Conservation (phyloP, 495 filamentous ascomycete genomes). For the Hypoxylon trugodes region DNA sequence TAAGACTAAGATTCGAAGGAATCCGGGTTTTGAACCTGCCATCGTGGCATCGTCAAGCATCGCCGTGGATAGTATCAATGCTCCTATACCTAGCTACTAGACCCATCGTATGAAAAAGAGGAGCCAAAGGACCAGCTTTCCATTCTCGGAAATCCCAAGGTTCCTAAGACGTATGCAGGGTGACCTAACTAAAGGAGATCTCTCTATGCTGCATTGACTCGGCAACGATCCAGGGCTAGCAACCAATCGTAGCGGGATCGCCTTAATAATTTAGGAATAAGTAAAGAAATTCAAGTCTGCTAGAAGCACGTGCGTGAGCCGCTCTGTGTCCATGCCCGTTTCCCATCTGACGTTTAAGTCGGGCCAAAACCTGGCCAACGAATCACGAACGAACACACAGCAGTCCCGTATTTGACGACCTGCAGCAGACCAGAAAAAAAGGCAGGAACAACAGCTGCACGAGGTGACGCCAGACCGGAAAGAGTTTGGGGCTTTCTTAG, state of each 20-base stretch:
- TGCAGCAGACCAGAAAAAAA: constrained; percentile 41
- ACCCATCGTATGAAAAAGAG: constrained; percentile 23
- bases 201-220: constrained; percentile 30
- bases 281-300: constrained; percentile 15
- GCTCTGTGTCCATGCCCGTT: constrained; percentile 36
- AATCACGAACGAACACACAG: constrained; percentile 45
- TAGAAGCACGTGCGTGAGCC: constrained; percentile 39
- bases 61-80: constrained; percentile 16
- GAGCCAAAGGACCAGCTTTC: constrained; percentile 26
- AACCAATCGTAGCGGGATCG: constrained; percentile 26
- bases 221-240: constrained; percentile 27
- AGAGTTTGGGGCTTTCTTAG: constrained; percentile 29
- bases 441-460: constrained; percentile 34
- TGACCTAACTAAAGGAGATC: constrained; percentile 40
- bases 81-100: constrained; percentile 18
- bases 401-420: constrained; percentile 42
- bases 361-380: constrained; percentile 43
- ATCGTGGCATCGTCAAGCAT: constrained; percentile 34
- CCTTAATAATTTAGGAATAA: constrained; percentile 7
- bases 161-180: constrained; percentile 30
- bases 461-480: constrained; percentile 27
- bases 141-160: constrained; percentile 31
- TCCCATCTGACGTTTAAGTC: constrained; percentile 44
- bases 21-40: constrained; percentile 16
- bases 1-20: constrained; percentile 26